Base-by-base conservation (phyloP, 1,284 basidiomycete genomes). In the Chalciporus sp. region DNA sequence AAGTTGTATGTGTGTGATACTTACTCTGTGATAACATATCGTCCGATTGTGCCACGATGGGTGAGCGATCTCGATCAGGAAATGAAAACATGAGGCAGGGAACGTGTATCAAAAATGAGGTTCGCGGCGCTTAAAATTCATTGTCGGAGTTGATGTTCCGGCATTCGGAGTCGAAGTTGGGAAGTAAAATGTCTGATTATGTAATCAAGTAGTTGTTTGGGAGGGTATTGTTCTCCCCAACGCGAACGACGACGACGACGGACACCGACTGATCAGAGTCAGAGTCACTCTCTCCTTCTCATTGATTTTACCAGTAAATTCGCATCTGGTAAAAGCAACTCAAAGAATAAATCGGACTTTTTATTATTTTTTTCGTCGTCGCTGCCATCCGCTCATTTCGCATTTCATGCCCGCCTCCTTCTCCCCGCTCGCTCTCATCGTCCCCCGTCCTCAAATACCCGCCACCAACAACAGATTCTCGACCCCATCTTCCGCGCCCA, bases 401-500 rank as follows among this genome's bases (percentile, higher is more conserved):
- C 59, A 53, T 57, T 27, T 50, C 43, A 70, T 72, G 70, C 61
- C 69, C 53, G 62, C 70, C 49, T 74, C 73, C 57, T 70, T 77
- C 59, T 76, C 74, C 41, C 78, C 81, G 42, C 73, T 84, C 60
- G 73, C 81, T 63, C 75, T 85, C 68, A 74, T 83, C 59, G 73
- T 82, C 26, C 82, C 83, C 42, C 79, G 77, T 53, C 80, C 82
- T 6, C 67, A 72, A 40, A 75, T 83, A 11, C 75, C 74, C 60
- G 72, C 76, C 31, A 72, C 76, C 8, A 60, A 76, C 27, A 28
- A 47, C 40, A 47, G 57, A 27, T 69, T 75, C 53, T 77, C 77
- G 16, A 47, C 69, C 12, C 49, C 65, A 19, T 65, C 73, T 1
- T 74, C 77, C 2, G 44, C 61, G 2, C 84, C 83, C 1, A 77